phyloP scores from a whole-genome alignment of 495 filamentous ascomycete species.

The Xylaria sp. region DNA sequence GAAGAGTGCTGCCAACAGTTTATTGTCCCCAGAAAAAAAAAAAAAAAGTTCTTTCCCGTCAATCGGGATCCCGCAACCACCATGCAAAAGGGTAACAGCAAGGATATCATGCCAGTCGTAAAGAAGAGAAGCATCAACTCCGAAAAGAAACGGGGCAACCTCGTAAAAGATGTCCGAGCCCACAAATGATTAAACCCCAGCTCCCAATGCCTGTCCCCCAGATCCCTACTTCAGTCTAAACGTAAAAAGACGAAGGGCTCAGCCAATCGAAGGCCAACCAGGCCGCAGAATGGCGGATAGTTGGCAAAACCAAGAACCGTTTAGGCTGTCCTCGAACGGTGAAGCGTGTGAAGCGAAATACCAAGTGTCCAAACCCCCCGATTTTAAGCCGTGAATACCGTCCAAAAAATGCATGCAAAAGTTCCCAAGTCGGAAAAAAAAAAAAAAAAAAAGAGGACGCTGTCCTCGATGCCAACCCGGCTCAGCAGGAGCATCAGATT shows the following conservation, averaged over 20 bases:
- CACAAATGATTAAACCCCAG: conserved; percentile 24
- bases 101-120: conserved; percentile 39
- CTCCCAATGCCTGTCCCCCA: conserved; percentile 6
- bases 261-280: conserved; percentile 30
- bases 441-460: neutral
- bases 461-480: neutral
- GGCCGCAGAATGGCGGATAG: neutral
- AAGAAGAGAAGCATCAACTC: conserved; percentile 30
- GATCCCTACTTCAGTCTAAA: conserved; percentile 28
- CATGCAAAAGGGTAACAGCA: conserved; percentile 29
- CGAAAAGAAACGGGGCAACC: conserved; percentile 29
- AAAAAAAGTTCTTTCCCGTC: neutral
- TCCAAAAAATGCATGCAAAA: conserved; percentile 2
- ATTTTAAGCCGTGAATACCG: neutral
- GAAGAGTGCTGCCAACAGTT: neutral
- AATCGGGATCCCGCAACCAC: conserved; percentile 15
- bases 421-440: neutral
- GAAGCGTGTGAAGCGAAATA: conserved; percentile 20
- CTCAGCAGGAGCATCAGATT: neutral
- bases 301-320: neutral
- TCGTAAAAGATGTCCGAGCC: conserved; percentile 33
- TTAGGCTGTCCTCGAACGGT: neutral
- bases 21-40: neutral
- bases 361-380: conserved; percentile 21
- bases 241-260: conserved; percentile 24